Evolutionary conservation across 2,329 filamentous ascomycete species (phyloP).

Genomic region (Graphiopsis chlorocephala): DNA sequence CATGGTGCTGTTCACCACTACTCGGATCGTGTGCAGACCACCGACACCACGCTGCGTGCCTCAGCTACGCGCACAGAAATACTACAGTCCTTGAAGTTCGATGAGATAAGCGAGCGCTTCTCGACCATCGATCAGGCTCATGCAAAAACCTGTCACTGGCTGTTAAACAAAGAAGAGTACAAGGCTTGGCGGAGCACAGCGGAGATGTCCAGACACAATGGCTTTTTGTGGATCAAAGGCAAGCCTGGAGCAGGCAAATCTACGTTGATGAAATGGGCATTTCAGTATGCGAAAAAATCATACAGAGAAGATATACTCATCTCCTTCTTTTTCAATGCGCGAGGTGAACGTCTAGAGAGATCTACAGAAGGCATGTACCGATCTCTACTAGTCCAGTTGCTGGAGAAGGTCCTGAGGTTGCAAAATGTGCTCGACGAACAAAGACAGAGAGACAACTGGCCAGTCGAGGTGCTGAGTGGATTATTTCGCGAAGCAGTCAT

Average conservation of each 20-base stretch:
- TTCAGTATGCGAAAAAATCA: neutral
- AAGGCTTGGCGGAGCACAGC: neutral
- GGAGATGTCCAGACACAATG: constrained; percentile 15
- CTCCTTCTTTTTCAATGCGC: constrained; percentile 52
- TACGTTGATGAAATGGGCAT: constrained; percentile 37
- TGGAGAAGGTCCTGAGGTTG: constrained; percentile 37
- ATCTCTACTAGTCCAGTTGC: constrained; percentile 48
- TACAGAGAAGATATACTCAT: constrained; percentile 30
- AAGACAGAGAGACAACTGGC: neutral
- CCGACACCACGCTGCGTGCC: neutral
- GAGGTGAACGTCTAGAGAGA: constrained; percentile 46
- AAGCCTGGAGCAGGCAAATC: constrained; percentile 42
- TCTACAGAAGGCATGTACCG: constrained; percentile 47
- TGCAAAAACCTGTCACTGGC: constrained; percentile 8
- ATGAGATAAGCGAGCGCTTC: neutral
- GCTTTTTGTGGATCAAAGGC: constrained; percentile 41
- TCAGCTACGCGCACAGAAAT: neutral
- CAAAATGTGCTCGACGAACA: constrained; percentile 34
- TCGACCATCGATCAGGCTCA: neutral
- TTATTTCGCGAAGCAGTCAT: neutral
- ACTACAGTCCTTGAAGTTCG: neutral
- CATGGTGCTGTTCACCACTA: neutral
- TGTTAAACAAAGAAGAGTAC: constrained; percentile 7
- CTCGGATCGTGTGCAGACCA: neutral
- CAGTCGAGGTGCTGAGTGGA: too few relatives aligned